Evolutionary conservation across 139 green algal genomes (phyloP), one percentile per base, ranked within the genome.

Genomic region (Chlorella sp.): DNA sequence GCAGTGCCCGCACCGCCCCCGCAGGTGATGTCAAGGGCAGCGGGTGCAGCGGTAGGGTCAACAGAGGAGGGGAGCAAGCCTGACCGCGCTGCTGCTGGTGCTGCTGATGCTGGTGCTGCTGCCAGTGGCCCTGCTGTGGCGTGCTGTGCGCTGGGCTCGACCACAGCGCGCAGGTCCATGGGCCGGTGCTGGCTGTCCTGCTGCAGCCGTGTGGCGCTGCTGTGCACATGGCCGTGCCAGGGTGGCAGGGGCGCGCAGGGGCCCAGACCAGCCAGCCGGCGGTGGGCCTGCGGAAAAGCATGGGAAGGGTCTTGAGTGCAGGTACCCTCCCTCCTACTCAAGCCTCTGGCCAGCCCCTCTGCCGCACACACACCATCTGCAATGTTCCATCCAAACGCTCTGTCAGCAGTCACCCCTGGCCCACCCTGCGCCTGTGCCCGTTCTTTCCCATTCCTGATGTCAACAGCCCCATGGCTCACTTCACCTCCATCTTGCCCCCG

Each of bases 181-280:
- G 94, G 94, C 21, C 95, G 87, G 86, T 97, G 92, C 69, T 30
- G 82, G 90, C 91, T 97, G 91, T 96, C 95, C 42, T 92, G 86
- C 16, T 91, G 76, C 7, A 96, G 81, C 21, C 71, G 76, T 2
- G 48, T 83, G 85, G 61, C n/a, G 32, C 85, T 82, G 34, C 28
- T 89, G 83, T 96, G 91, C 77, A 97, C 53, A 83, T 96, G 93
- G 9, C 92, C 92, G 2, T 40, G 76, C 92, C 87, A 94, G 34
- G 39, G 48, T 26, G 64, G 66, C 57, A 92, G 39, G 26, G 40
- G 26, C 26, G 61, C 81, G 42, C 48, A 83, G 82, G 61, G 40
- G 32, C 87, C 39, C 89, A 88, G 37, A 4, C 39, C 68, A 2
- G 84, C 84, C 39, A 88, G 84, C 40, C 84, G 84, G 28, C 39